A percentile compares a stretch with the other conserved stretches of the same genome.
Conservation (phyloP, 176 grass and related monocot genomes). For the Triticum urartu region DNA sequence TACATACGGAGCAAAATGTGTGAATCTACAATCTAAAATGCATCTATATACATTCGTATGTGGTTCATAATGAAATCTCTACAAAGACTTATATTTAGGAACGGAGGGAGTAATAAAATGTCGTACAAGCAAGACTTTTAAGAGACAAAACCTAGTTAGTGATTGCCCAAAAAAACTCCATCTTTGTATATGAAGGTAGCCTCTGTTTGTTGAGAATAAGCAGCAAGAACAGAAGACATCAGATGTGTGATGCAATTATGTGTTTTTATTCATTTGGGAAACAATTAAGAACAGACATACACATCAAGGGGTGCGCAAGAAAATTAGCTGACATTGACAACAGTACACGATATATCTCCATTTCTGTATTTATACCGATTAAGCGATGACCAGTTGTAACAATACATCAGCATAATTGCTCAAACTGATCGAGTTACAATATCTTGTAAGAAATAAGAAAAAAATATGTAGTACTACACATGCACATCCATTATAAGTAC, state of each 20-base stretch:
- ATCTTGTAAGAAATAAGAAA: constrained; percentile 9
- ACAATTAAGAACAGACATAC: background rate
- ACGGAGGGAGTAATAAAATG: background rate
- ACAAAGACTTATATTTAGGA: too few species aligned
- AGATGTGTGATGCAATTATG: background rate
- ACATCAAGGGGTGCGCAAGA: background rate
- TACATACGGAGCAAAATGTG: too few species aligned
- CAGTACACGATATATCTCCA: background rate
- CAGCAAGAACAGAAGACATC: background rate
- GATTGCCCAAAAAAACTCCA: background rate
- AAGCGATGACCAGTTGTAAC: too few species aligned
- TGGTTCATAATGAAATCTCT: too few species aligned
- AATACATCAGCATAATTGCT: background rate
- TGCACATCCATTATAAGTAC: background rate
- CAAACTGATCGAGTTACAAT: background rate
- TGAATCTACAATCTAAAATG: too few species aligned
- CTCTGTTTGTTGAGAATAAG: constrained; percentile 5
- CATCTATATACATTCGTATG: too few species aligned
- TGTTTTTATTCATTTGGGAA: background rate
- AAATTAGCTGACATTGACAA: constrained; percentile 5
- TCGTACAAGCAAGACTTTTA: background rate
- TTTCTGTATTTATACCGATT: background rate
- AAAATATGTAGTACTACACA: constrained; percentile 15
- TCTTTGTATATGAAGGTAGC: background rate
- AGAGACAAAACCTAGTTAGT: background rate